Evolutionary conservation across 2,329 filamentous ascomycete species (phyloP), one percentile per base, ranked within the genome.

Genomic region (Ciborinia camelliae): DNA sequence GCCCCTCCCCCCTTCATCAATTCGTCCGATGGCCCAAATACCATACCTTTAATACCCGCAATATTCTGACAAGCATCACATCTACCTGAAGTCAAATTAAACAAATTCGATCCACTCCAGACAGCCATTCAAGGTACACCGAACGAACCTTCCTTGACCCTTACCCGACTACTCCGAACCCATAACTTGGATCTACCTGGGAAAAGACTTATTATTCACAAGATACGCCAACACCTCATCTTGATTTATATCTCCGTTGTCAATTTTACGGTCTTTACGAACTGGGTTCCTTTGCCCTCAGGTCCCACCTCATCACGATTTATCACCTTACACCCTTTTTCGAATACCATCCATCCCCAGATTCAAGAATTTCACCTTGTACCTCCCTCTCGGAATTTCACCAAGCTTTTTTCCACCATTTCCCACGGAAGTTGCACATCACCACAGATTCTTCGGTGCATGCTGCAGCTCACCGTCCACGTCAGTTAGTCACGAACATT

Each of bases 401-500:
- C 18, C 45, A 51, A 50, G 47, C 39, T 28, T 58, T 64, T 35
- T 45, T 35, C 32, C 62, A 65, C 50, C 45, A 52, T 60, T 55
- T 51, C 54, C 61, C 51, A 65, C 63, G 50, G 63, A 67, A 66
- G 69, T 72, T 69, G 66, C 68, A 72, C 70, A 65, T 41, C 55
- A 53, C 62, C 54, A 64, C 43, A 53, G 65, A 52, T 66, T 50
- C 35, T 48, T 66, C 62, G 67, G 64, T 65, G 55, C 62, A 63
- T 65, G 64, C 69, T 71, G 69, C 69, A 69, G 66, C 65, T 69
- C 68, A 68, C 66, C 66, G 66, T 69, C 66, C 68, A 71, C 68
- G 67, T 73, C 68, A 70, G 64, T 67, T 65, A 52, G 61, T 69
- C 70, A 70, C 70, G 64, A 71, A 69, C 65, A 67, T 69, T 70